Evolutionary conservation across 768 basidiomycete genomes (phyloP).

Genomic region (Amanita jacksonii): DNA sequence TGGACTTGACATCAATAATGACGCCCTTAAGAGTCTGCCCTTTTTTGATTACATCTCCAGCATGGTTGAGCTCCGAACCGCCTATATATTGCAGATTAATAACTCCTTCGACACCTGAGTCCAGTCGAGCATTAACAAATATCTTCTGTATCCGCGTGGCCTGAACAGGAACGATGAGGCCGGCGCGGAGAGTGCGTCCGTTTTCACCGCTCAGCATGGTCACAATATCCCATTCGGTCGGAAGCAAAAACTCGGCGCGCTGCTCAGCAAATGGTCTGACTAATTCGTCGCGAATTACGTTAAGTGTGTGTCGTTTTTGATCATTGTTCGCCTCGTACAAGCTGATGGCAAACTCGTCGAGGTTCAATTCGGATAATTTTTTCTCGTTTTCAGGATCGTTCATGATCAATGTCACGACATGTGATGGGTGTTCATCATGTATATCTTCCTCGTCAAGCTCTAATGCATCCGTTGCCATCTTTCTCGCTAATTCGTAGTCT

Average conservation of each 20-base stretch:
- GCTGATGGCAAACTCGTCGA: constrained; percentile 94
- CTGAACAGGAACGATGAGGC: constrained; percentile 73
- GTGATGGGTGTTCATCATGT: constrained; percentile 85
- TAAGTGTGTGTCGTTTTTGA: constrained; percentile 82
- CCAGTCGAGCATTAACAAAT: constrained; percentile 64
- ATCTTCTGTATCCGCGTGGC: constrained; percentile 46
- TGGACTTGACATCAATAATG: constrained; percentile 62
- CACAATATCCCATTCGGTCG: constrained; percentile 71
- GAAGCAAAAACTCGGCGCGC: constrained; percentile 53
- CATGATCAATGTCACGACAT: constrained; percentile 82
- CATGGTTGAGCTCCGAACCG: constrained; percentile 31
- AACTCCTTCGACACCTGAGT: constrained; percentile 85
- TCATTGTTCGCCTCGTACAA: constrained; percentile 77
- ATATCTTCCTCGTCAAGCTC: constrained; percentile 98
- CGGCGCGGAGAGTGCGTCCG: constrained; percentile 58
- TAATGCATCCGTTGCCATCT: constrained; percentile 96
- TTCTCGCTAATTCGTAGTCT: constrained; percentile 94
- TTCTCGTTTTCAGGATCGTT: constrained; percentile 65
- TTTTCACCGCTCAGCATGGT: constrained; percentile 97
- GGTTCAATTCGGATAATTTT: constrained; percentile 82
- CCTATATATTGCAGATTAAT: constrained; percentile 54
- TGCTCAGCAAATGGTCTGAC: constrained; percentile 72
- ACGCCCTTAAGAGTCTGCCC: constrained; percentile 76
- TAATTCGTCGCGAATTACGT: constrained; percentile 82
- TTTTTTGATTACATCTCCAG: constrained; percentile 49